Evolutionary conservation across 345 rosid species (phyloP), one percentile per base, ranked within the genome.

Genomic region (Brassica incana): DNA sequence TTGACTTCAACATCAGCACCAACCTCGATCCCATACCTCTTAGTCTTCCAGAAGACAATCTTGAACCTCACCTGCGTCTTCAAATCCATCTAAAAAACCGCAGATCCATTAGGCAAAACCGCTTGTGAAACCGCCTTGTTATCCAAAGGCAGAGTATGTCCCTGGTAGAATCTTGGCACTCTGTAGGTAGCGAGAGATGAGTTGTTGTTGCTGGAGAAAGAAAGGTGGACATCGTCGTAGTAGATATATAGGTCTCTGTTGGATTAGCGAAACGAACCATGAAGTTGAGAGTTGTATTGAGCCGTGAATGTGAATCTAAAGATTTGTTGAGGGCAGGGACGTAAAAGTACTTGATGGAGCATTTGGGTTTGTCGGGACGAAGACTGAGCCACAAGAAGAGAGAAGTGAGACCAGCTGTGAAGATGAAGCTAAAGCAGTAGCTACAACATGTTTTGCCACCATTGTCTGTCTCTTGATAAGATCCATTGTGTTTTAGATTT

Each of bases 371-470:
- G 25, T 87, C 64, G 23, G 90, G 18, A 4, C 92, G 91, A n/a
- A 91, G 77, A 38, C 89, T 85, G 0, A 92, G 90, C 99, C 99
- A 92, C 76, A 94, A 3, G 81, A 91, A 88, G 12, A 94, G 88
- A 18, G 87, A 77, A 15, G 97, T 82, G 11, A 94, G 65, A 43
- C 97, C 97, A 29, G 79, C 75, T 3, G 87, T 83, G 82, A 94
- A 68, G 70, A 90, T 78, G 80, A 92, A 78, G 67, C 82, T 84
- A 32, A 83, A 83, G 71, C 97, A 92, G 71, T 92, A 88, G 33
- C 78, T 64, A 79, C 92, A 82, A 29, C 89, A 79, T 63, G 0
- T n/a, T 82, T 1, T n/a, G 8, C 83, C 59, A 85, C 6, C 92
- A 85, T 81, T 64, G 11, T 59, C 78, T 25, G 36, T 11, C 6